Evolutionary conservation across 257 asterid species (phyloP), one percentile per base, ranked within the genome.

Genomic region (Solanum medicagineum): DNA sequence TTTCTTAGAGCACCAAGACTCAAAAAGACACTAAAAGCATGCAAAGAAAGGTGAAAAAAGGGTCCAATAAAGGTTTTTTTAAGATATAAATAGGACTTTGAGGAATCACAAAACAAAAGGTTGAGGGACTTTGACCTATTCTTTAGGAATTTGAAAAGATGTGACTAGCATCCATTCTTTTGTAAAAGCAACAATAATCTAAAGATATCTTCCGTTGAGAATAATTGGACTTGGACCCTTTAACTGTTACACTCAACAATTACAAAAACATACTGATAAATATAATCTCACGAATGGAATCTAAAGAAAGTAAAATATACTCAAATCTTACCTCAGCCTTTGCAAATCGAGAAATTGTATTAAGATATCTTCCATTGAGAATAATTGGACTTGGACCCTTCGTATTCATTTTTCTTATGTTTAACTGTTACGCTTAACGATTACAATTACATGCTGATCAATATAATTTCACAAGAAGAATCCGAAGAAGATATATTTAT

Each of bases 121-220:
- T 4, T 17, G 83, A 68, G 79, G 54, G 86, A 77, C 70, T 88
- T 83, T 85, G 86, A 82, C 87, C 85, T 83, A 85, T 80, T 13
- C 89, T 36, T 85, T 75, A 29, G 47, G 62, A 65, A 83, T 85
- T 85, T 82, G 79, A 77, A 47, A 86, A 86, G 86, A 45, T 86
- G 86, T 84, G 88, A 84, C 79, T 81, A 81, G 87, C 89, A 88
- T 88, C 90, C 86, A 84, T 47, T 49, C 89, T 86, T 87, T 87
- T 87, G 82, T 74, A 77, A 83, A 88, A 87, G 71, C 85, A 85
- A 62, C 36, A 89, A 45, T 73, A 42, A 79, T 77, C 66, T 40
- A 79, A 88, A 85, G 69, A 59, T 63, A 68, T 87, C 87, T 87
- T 81, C 40, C 12, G 80, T 83, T n/a, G 45, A 82, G 85, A 86